Evolutionary conservation across 1,284 basidiomycete genomes (phyloP), one percentile per base, ranked within the genome.

Genomic region (Moniliella sp.): DNA sequence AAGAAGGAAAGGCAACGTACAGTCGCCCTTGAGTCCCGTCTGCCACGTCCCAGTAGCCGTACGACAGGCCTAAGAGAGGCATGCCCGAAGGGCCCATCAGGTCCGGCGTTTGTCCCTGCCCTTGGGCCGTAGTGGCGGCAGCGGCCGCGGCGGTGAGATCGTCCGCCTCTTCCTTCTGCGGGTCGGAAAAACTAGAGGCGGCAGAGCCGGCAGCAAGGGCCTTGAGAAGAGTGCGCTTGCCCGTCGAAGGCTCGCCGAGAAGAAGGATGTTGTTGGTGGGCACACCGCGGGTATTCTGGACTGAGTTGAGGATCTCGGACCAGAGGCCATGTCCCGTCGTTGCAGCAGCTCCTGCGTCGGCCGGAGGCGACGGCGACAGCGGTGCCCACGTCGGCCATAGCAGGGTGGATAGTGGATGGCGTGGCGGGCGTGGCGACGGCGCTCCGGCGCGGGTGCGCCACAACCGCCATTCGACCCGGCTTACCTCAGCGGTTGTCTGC

Each of bases 291-390:
- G 76, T 72, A 15, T 74, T 75, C 0, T 79, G 82, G 8, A 86
- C 79, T 13, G 76, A 80, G 58, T 83, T 76, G 10, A 88, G 67
- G 46, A 88, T 88, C 18, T 77, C 79, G 2, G 75, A 78, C 82
- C 83, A 91, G 18, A 91, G 65, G 46, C 84, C 78, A n/a, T n/a
- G n/a, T n/a, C n/a, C n/a, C n/a, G n/a, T n/a, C n/a, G n/a, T n/a
- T n/a, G n/a, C n/a, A n/a, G n/a, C n/a, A n/a, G n/a, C n/a, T n/a
- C n/a, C n/a, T n/a, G n/a, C n/a, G n/a, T n/a, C n/a, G n/a, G n/a
- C n/a, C n/a, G n/a, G n/a, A n/a, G n/a, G n/a, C n/a, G n/a, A n/a
- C n/a, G n/a, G n/a, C n/a, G n/a, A n/a, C n/a, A n/a, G n/a, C n/a
- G n/a, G n/a, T n/a, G n/a, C n/a, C n/a, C n/a, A n/a, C n/a, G n/a